phyloP scores from a whole-genome alignment of 345 rosid genomes.

The Euphorbia peplus region DNA sequence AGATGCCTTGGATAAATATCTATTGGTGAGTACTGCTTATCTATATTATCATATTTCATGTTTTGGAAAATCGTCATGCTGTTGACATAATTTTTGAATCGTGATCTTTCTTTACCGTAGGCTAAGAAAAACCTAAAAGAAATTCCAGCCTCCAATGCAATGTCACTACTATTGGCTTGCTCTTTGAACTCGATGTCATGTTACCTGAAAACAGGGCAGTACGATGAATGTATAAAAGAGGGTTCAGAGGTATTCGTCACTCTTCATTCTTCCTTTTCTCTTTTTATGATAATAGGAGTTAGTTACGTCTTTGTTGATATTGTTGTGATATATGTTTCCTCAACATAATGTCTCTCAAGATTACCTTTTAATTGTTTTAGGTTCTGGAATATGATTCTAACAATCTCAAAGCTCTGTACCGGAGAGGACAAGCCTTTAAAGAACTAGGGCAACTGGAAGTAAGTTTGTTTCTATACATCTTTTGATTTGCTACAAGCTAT shows the following conservation, averaged over 20 bases:
- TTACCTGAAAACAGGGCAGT: slow-evolving; percentile 75
- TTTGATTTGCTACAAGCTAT: slow-evolving; percentile 11
- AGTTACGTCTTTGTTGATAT: background rate
- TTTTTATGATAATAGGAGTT: background rate
- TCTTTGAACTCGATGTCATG: slow-evolving; percentile 97
- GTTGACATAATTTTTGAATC: slow-evolving; percentile 9
- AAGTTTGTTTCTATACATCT: slow-evolving; percentile 37
- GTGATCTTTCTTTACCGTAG: slow-evolving; percentile 33
- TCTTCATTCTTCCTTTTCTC: background rate
- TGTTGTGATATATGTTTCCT: background rate
- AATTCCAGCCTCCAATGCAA: slow-evolving; percentile 56
- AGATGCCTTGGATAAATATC: slow-evolving; percentile 74
- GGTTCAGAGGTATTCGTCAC: slow-evolving; percentile 74
- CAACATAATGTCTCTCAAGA: slow-evolving; percentile 5
- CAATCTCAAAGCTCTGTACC: slow-evolving; percentile 88
- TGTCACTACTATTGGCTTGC: slow-evolving; percentile 64
- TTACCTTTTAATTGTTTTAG: slow-evolving; percentile 35
- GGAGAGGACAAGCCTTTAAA: slow-evolving; percentile 95
- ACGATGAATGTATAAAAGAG: slow-evolving; percentile 65
- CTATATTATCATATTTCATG: background rate
- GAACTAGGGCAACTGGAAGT: slow-evolving; percentile 70
- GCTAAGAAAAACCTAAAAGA: slow-evolving; percentile 82
- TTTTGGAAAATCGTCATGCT: background rate
- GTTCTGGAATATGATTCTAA: slow-evolving; percentile 73
- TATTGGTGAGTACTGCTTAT: slow-evolving; percentile 53